Conservation (phyloP, 345 rosid species). For the Garcia nutans region DNA sequence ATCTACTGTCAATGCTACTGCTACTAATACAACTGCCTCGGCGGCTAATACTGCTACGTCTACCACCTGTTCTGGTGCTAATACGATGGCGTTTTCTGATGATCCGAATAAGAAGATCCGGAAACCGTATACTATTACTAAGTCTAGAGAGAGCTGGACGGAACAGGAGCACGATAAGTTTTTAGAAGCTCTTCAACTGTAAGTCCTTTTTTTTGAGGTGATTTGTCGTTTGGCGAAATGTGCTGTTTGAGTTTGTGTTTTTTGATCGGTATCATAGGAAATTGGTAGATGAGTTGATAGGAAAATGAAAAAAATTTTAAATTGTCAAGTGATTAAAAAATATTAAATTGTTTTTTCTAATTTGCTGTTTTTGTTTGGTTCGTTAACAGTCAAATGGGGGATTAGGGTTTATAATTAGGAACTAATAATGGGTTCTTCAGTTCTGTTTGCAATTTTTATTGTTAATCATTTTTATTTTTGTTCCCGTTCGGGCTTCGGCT, state of each 20-base stretch:
- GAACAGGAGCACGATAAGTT: conserved; percentile 94
- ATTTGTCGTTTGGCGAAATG: not conserved
- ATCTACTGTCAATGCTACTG: conserved; percentile 4
- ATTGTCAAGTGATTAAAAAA: not conserved
- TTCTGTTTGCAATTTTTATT: not conserved
- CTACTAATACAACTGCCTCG: conserved; percentile 7
- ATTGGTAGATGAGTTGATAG: not conserved
- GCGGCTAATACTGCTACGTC: conserved; percentile 3
- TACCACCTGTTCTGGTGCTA: conserved; percentile 9
- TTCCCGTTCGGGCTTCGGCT: not conserved
- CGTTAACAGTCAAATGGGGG: not conserved
- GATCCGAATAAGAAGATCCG: conserved; percentile 72
- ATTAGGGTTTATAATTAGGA: not conserved
- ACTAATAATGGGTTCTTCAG: not conserved
- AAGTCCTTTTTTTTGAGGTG: conserved; percentile 19
- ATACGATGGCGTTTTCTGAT: conserved; percentile 39
- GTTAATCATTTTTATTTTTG: not conserved
- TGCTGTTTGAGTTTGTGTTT: not conserved
- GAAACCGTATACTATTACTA: conserved; percentile 89
- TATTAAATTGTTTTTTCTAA: not conserved
- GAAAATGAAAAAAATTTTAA: not conserved
- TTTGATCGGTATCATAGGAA: not conserved
- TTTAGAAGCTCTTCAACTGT: conserved; percentile 94
- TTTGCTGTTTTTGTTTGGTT: not conserved
- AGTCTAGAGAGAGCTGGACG: conserved; percentile 97